Evolutionary conservation across 108 stramenopile species (phyloP).

Genomic region (Nitzschia inconspicua): DNA sequence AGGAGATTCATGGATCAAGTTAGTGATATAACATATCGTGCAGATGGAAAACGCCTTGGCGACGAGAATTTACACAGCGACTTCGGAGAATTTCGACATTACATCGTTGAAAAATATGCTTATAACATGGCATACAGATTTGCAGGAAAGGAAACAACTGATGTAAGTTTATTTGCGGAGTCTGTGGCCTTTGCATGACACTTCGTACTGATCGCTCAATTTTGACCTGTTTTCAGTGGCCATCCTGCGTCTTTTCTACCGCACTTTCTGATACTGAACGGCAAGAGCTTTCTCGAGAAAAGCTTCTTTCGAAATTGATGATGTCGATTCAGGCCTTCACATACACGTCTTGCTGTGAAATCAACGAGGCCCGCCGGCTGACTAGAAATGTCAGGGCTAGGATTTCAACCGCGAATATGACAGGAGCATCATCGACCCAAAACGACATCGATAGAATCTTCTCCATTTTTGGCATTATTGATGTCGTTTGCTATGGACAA

Average conservation of each 20-base stretch:
- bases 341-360: conserved; percentile 76
- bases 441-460: conserved; percentile 28
- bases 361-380: conserved; percentile 53
- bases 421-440: conserved; percentile 11
- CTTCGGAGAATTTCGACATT: conserved; percentile 85
- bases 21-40: conserved; percentile 58
- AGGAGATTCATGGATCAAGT: conserved; percentile 79
- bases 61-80: conserved; percentile 59
- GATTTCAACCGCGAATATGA: neutral
- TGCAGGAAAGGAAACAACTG: conserved; percentile 54
- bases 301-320: conserved; percentile 68
- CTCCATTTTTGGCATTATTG: conserved; percentile 68
- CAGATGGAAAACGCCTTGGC: conserved; percentile 73
- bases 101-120: conserved; percentile 67
- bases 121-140: conserved; percentile 60
- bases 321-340: conserved; percentile 78
- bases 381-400: no score
- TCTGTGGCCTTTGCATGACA: no score
- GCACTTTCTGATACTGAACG: conserved; percentile 56
- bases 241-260: conserved; percentile 65
- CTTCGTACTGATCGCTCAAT: neutral
- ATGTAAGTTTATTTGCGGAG: conserved; percentile 63
- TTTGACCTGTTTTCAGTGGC: conserved; percentile 54
- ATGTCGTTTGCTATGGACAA: conserved; percentile 37
- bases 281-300: conserved; percentile 81